phyloP scores from a whole-genome alignment of 1,284 basidiomycete genomes.

The Apiotrichum gamsii region DNA sequence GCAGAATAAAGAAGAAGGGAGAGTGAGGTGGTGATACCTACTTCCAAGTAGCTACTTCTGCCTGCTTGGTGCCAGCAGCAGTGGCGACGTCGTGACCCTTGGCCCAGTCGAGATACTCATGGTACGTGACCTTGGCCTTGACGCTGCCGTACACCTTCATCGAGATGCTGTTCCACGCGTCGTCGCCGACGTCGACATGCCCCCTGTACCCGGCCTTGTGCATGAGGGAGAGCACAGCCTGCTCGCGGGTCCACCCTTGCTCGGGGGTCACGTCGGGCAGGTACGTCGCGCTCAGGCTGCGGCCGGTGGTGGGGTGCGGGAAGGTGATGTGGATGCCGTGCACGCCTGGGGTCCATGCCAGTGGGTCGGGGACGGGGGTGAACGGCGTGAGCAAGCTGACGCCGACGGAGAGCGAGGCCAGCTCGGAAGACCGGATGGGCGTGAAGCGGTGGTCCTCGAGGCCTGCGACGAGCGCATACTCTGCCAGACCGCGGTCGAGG shows the following conservation, averaged over 20 bases:
- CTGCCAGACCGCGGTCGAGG: constrained; percentile 68
- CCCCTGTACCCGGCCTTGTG: constrained; percentile 86
- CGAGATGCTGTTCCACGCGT: constrained; percentile 66
- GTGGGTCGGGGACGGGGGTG: constrained; percentile 73
- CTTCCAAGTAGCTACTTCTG: constrained; percentile 1
- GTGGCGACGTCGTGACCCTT: neutral
- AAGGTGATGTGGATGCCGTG: constrained; percentile 91
- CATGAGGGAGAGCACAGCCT: constrained; percentile 84
- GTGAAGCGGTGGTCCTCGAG: constrained; percentile 52
- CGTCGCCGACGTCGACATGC: constrained; percentile 58
- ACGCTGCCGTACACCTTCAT: constrained; percentile 81
- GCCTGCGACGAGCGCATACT: constrained; percentile 74
- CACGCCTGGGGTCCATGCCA: constrained; percentile 85
- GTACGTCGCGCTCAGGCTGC: constrained; percentile 78
- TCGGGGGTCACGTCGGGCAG: constrained; percentile 88
- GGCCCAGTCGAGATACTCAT: constrained; percentile 55
- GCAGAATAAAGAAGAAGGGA: too few species aligned
- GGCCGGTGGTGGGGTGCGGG: constrained; percentile 58
- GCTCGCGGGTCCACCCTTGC: constrained; percentile 86
- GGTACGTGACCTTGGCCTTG: constrained; percentile 64
- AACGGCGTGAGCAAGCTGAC: constrained; percentile 90
- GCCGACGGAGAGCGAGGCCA: constrained; percentile 66
- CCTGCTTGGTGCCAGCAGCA: too few species aligned
- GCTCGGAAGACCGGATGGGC: constrained; percentile 68
- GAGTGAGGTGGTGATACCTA: constrained; percentile 6